phyloP scores from a whole-genome alignment of 2,329 filamentous ascomycete genomes.

The Paracoccidioides lutzii region DNA sequence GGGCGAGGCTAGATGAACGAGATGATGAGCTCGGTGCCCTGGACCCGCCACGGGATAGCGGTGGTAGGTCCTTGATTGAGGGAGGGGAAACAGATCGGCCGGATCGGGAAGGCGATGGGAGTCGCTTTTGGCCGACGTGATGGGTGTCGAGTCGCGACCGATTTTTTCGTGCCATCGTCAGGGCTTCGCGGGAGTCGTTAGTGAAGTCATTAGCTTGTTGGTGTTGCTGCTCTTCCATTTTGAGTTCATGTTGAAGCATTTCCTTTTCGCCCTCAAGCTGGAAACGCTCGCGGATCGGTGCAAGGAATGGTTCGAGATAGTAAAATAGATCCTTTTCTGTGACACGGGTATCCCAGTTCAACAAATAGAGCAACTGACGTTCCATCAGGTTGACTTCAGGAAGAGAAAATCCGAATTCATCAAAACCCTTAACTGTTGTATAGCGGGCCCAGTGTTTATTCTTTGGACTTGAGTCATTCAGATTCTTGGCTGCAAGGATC shows the following conservation, averaged over 20 bases:
- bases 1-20: constrained; percentile 32
- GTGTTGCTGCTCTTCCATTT: neutral
- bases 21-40: constrained; percentile 27
- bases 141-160: constrained; percentile 15
- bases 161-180: neutral
- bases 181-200: constrained; percentile 6
- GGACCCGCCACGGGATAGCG: constrained; percentile 29
- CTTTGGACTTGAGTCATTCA: constrained; percentile 97
- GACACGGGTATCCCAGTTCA: constrained; percentile 90
- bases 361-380: constrained; percentile 87
- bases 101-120: constrained; percentile 25
- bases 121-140: constrained; percentile 25
- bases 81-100: constrained; percentile 32
- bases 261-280: constrained; percentile 6
- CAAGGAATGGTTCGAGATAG: constrained; percentile 78
- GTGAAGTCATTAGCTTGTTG: neutral
- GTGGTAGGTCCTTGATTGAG: constrained; percentile 32
- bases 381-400: constrained; percentile 99
- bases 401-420: constrained; percentile 77
- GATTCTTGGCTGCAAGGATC: constrained; percentile 75
- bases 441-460: constrained; percentile 99
- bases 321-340: constrained; percentile 71
- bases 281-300: constrained; percentile 53
- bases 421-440: constrained; percentile 59
- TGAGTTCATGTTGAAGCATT: neutral